These are phyloP conservation scores for Suillus subluteus DNA, from an alignment of 768 basidiomycete genomes.

Conservation along the genomic window DNA sequence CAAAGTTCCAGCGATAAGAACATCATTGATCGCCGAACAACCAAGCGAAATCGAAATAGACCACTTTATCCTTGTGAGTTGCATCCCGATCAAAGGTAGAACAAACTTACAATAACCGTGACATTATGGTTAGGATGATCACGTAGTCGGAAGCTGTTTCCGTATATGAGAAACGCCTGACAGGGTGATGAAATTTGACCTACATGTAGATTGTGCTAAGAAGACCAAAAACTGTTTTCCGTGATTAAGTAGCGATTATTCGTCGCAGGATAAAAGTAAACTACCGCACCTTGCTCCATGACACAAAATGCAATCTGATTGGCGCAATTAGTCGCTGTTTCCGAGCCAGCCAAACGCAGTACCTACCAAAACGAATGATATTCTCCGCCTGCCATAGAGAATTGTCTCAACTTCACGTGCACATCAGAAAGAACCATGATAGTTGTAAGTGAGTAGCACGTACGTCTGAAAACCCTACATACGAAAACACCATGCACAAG, in stretches of 20 bases:
- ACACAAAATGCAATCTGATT: not conserved
- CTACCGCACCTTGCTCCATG: constrained; percentile 1
- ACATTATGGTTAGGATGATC: not conserved
- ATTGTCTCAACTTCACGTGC: not conserved
- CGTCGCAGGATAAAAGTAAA: not conserved
- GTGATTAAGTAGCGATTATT: too few species aligned
- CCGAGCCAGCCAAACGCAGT: too few species aligned
- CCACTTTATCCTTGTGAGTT: constrained; percentile 24
- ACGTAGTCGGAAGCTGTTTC: not conserved
- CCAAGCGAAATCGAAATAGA: constrained; percentile 25
- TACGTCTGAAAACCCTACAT: not conserved
- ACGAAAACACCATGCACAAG: not conserved
- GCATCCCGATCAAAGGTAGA: not conserved
- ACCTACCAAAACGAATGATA: not conserved
- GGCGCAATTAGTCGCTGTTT: not conserved
- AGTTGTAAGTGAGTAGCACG: not conserved
- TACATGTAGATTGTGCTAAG: not conserved
- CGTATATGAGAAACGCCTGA: not conserved
- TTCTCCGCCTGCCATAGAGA: not conserved
- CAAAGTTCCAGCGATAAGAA: constrained; percentile 28
- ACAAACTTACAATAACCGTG: not conserved
- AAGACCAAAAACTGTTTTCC: not conserved
- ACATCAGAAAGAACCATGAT: not conserved
- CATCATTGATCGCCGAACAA: constrained; percentile 21
- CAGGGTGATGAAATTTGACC: not conserved